Evolutionary conservation across 768 basidiomycete genomes (phyloP), one percentile per base, ranked within the genome.

Genomic region (Russula foetens): DNA sequence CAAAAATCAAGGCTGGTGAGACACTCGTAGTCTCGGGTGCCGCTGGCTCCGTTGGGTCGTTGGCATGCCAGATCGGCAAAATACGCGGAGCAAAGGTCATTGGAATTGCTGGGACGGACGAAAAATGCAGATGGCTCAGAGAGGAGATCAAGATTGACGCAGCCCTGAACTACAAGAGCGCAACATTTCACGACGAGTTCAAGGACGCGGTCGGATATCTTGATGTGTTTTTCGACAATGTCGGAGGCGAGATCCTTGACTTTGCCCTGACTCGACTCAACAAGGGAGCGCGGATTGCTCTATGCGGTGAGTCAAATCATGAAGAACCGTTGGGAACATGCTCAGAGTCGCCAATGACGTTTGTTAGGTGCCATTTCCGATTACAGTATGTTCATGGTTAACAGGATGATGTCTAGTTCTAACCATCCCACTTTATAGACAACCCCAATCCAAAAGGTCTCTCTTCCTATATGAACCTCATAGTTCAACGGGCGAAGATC

Each of bases 21-120:
- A 90, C 82, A 0, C 81, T 96, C 51, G 80, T 98, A 24, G 87
- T 87, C 12, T 91, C 91, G 0, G 95, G 92, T 21, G 95, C 95
- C 2, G 95, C 96, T 11, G 95, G 94, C 12, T 85, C 93, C 1
- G 90, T 91, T 11, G 92, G 93, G n/a, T 81, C 84, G 11, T 71
- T 91, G 58, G 89, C 78, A 14, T 93, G 92, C 72, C 92, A 94
- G 66, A 77, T 94, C 21, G 92, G 88, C 48, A 92, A 91, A 71
- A 77, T 82, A 29, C 75, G 78, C 12, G 92, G 88, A 58, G 90
- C 89, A 49, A 86, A 81, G 57, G 94, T 98, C 48, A 84, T 91
- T 62, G 96, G 84, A 12, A 90, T 97, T 67, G 93, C 93, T 0
- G 94, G 96, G 24, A 83, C 84, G 0, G 69, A 77, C 8, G 90